These are phyloP conservation scores for Mucor velutinosus DNA, from an alignment of 371 early-diverging fungal species.

Conservation along the genomic window DNA sequence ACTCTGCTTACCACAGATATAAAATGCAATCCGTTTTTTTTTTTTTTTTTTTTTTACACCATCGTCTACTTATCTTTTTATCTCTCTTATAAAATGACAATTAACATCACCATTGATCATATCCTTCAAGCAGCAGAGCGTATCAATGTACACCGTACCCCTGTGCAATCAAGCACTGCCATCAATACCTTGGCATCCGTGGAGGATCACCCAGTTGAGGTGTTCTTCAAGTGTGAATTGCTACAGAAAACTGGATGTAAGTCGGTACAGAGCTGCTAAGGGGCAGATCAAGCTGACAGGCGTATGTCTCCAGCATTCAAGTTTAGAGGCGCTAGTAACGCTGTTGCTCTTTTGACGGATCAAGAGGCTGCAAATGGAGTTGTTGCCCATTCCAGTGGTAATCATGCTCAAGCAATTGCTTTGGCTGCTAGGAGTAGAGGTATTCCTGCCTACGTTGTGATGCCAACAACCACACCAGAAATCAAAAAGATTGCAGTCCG, in stretches of 20 bases:
- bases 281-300: not conserved
- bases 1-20: not conserved
- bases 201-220: constrained; percentile 21
- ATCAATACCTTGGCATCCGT: constrained; percentile 33
- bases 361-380: constrained; percentile 41
- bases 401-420: constrained; percentile 58
- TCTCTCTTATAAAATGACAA: not conserved
- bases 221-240: constrained; percentile 64
- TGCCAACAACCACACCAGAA: constrained; percentile 53
- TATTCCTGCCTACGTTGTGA: constrained; percentile 55
- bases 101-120: constrained; percentile 20
- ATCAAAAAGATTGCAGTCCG: constrained; percentile 55
- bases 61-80: not conserved
- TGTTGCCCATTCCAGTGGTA: constrained; percentile 51
- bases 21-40: not conserved
- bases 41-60: not conserved
- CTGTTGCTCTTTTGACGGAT: constrained; percentile 31
- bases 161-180: constrained; percentile 47
- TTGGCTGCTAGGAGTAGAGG: constrained; percentile 42
- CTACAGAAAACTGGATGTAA: constrained; percentile 59
- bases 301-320: constrained; percentile 53
- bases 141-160: constrained; percentile 53
- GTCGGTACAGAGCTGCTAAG: not conserved
- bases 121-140: constrained; percentile 49
- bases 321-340: constrained; percentile 62